Base-by-base conservation (phyloP, 78 protist genomes). In the Polysphondylium violaceum region DNA sequence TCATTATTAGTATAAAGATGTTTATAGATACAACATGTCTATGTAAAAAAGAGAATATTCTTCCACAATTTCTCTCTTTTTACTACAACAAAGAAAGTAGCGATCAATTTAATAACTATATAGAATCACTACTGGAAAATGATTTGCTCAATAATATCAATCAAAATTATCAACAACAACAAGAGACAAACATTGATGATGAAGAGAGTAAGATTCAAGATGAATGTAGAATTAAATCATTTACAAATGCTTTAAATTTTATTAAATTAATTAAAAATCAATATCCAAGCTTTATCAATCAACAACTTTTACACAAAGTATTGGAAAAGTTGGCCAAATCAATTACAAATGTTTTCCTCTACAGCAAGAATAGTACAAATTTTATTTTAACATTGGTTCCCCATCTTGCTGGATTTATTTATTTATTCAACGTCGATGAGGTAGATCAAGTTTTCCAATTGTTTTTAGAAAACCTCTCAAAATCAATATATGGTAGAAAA, bases 181-280 rank as follows among this genome's bases (percentile, higher is more conserved):
- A 59, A 27, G 25, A 23, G 9, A 1, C 23, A 59, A 2, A 29
- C 0, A 60, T 31, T 31, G 31, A 63, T 16, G 35, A 33, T 63
- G 0, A 27, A 5, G 19, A 33, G 16, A 33, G 19, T 63, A 31
- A 63, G 27, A 31, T 25, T 63, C 27, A 63, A 35, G 41, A 63
- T 29, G 71, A 63, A 35, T 63, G 71, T 63, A 63, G 35, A 33
- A 63, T 63, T 17, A 63, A 63, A 63, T 63, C 71, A 63, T 63
- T 63, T 35, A 63, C 35, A 63, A 63, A 63, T 63, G 31, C 71
- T 19, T 63, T 63, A 63, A 38, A 63, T 12, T 63, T 63, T 31
- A 29, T 63, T 35, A 63, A 31, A 12, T 38, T 63, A 27, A 63
- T 63, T 63, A 43, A 43, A 5, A 63, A 63, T 35, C 35, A 63